phyloP scores from a whole-genome alignment of 2,329 filamentous ascomycete genomes.

The Colletotrichum gloeosporioides region DNA sequence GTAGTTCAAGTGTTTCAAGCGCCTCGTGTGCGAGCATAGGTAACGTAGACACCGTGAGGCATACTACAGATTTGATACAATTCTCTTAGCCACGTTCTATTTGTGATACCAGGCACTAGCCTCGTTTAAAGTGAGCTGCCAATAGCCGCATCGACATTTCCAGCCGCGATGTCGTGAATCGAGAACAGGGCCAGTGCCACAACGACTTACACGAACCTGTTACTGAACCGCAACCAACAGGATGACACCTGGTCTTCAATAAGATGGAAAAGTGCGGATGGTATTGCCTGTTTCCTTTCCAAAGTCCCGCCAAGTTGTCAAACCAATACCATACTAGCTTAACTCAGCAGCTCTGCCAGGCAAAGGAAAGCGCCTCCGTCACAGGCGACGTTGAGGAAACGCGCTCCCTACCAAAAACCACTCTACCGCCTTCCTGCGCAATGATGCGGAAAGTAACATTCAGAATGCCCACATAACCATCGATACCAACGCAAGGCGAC shows the following conservation, averaged over 20 bases:
- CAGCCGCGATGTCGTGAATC: no score
- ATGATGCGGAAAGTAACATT: slow-evolving; percentile 23
- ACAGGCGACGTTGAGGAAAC: slow-evolving; percentile 1
- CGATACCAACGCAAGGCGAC: slow-evolving; percentile 13
- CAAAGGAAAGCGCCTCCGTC: slow-evolving; percentile 11
- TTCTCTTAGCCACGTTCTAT: no score
- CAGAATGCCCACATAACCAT: slow-evolving; percentile 22
- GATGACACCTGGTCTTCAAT: no score
- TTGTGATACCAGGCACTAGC: no score
- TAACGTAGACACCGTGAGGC: no score
- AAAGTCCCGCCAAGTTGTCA: neutral
- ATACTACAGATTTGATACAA: no score
- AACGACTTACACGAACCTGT: neutral
- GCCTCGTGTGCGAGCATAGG: no score
- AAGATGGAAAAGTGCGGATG: neutral
- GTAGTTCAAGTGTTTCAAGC: no score
- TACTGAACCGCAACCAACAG: neutral
- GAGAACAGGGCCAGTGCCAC: no score
- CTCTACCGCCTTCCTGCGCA: neutral
- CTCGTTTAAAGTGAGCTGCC: no score
- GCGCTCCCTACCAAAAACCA: slow-evolving; percentile 14
- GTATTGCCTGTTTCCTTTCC: neutral
- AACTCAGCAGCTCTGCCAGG: slow-evolving; percentile 6
- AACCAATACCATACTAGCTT: neutral
- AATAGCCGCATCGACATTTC: no score